A percentile compares a stretch with the other conserved stretches of the same genome.
Evolutionary conservation across 2,329 filamentous ascomycete species (phyloP).

Genomic region (Aureobasidium mangrovei): DNA sequence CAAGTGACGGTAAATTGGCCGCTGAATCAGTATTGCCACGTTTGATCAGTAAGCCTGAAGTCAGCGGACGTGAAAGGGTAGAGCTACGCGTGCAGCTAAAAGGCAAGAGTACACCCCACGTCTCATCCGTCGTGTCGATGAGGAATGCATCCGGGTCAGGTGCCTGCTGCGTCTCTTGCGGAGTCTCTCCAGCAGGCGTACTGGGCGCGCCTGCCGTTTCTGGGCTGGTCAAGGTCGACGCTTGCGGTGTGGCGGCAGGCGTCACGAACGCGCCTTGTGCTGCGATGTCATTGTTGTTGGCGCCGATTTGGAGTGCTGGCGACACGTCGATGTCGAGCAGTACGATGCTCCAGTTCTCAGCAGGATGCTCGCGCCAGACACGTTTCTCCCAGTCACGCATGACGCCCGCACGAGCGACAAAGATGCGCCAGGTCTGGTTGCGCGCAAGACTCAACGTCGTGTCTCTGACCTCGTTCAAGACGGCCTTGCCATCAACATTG

Average conservation of each 20-base stretch:
- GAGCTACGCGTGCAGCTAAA: constrained; percentile 41
- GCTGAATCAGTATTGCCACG: constrained; percentile 21
- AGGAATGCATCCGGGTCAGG: constrained; percentile 59
- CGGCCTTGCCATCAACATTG: constrained; percentile 32
- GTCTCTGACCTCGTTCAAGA: constrained; percentile 52
- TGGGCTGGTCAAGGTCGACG: constrained; percentile 20
- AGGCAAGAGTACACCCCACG: constrained; percentile 61
- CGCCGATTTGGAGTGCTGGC: constrained; percentile 41
- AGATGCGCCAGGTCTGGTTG: constrained; percentile 67
- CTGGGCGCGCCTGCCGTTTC: constrained; percentile 24
- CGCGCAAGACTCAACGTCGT: constrained; percentile 63
- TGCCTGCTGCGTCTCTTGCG: constrained; percentile 29
- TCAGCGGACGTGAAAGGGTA: constrained; percentile 24
- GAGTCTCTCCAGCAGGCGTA: constrained; percentile 30
- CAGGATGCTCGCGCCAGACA: constrained; percentile 1
- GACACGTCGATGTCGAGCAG: constrained; percentile 22
- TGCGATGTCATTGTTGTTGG: constrained; percentile 37
- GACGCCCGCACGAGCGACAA: constrained; percentile 59
- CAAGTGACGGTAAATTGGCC: constrained; percentile 25
- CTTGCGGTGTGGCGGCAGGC: constrained; percentile 56
- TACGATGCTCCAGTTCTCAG: constrained; percentile 24
- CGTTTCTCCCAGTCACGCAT: constrained; percentile 15
- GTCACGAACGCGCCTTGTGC: constrained; percentile 37
- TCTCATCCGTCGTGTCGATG: constrained; percentile 64
- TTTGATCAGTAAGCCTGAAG: constrained; percentile 37